Percentiles rank a stretch among this genome's conserved stretches.
phyloP scores from a whole-genome alignment of 768 basidiomycete species.

The Phylloporus sp. region DNA sequence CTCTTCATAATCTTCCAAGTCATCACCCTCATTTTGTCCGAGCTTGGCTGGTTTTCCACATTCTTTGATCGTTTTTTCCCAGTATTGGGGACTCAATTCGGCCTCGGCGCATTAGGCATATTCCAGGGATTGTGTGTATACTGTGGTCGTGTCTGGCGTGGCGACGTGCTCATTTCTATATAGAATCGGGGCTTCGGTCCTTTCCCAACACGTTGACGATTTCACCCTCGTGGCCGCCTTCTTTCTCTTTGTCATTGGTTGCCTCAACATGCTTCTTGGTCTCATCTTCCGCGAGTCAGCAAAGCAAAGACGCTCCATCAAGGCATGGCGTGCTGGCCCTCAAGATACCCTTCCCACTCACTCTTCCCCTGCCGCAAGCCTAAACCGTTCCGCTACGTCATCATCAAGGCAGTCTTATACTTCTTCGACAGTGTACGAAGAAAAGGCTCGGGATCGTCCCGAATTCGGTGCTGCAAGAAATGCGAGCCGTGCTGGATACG shows the following conservation, averaged over 20 bases:
- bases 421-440: slow-evolving; percentile 30
- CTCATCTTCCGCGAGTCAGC: slow-evolving; percentile 64
- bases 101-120: slow-evolving; percentile 80
- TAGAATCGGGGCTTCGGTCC: slow-evolving; percentile 65
- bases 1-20: slow-evolving; percentile 85
- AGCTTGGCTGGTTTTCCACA: slow-evolving; percentile 70
- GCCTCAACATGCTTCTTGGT: slow-evolving; percentile 76
- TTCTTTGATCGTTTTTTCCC: slow-evolving; percentile 88
- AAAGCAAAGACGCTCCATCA: slow-evolving; percentile 58
- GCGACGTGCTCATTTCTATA: slow-evolving; percentile 7
- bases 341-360: slow-evolving; percentile 48
- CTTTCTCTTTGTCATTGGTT: slow-evolving; percentile 89
- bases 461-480: slow-evolving; percentile 21
- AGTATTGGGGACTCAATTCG: slow-evolving; percentile 77
- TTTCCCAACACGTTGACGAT: slow-evolving; percentile 76
- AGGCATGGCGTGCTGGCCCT: slow-evolving; percentile 53
- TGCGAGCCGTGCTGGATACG: slow-evolving; percentile 48
- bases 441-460: slow-evolving; percentile 19
- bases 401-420: slow-evolving; percentile 20
- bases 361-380: slow-evolving; percentile 22
- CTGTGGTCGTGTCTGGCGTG: not conserved
- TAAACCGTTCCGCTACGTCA: slow-evolving; percentile 24
- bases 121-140: slow-evolving; percentile 75
- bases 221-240: slow-evolving; percentile 90
- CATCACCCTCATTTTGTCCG: slow-evolving; percentile 74